These are phyloP conservation scores for Scutellaria minor DNA, from an alignment of 257 asterid genomes.

Conservation along the genomic window DNA sequence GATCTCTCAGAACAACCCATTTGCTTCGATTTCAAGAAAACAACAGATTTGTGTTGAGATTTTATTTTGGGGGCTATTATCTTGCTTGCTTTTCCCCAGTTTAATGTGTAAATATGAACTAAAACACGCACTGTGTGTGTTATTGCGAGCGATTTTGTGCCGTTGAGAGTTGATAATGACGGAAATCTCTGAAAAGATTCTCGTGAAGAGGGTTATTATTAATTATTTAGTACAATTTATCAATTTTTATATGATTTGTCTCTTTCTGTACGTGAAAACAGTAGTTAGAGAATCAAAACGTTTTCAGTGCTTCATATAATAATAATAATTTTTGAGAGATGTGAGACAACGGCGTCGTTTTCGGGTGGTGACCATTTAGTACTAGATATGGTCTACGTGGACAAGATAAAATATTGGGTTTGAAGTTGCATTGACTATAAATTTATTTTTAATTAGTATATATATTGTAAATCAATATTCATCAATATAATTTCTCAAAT, in stretches of 20 bases:
- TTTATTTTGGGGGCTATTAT: background rate
- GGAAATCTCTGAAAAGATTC: conserved; percentile 17
- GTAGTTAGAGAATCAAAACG: conserved; percentile 26
- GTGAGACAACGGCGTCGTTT: too few relatives aligned
- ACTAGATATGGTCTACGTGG: too few relatives aligned
- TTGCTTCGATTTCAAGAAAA: conserved; percentile 30
- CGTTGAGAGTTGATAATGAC: conserved; percentile 29
- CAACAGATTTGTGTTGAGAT: conserved; percentile 19
- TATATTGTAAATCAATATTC: too few relatives aligned
- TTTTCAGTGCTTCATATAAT: background rate
- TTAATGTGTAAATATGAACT: background rate
- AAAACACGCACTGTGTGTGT: conserved; percentile 32
- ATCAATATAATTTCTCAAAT: too few relatives aligned
- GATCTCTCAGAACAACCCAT: conserved; percentile 58
- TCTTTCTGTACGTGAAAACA: conserved; percentile 15
- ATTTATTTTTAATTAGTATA: too few relatives aligned
- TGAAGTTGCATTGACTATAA: too few relatives aligned
- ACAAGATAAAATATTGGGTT: too few relatives aligned
- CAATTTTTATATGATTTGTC: conserved; percentile 15
- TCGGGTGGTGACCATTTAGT: too few relatives aligned
- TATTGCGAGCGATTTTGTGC: conserved; percentile 25
- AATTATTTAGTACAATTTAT: conserved; percentile 5
- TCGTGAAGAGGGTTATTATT: background rate
- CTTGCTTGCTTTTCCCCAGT: conserved; percentile 6
- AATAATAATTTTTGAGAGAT: background rate